phyloP scores from a whole-genome alignment of 176 grass and related monocot species.

The Poa pratensis region DNA sequence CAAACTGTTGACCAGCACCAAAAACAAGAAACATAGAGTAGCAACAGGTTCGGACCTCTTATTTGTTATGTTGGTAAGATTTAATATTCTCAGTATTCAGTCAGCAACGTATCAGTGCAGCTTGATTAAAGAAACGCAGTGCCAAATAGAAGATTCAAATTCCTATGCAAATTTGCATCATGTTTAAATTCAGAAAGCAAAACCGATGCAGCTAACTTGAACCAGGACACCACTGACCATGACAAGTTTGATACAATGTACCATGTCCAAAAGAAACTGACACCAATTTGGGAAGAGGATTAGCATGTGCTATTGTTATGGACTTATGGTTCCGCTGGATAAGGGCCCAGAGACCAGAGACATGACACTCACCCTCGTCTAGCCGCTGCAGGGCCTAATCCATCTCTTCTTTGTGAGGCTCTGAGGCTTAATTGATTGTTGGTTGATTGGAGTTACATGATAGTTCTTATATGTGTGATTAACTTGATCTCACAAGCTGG shows the following conservation, averaged over 20 bases:
- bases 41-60: not conserved
- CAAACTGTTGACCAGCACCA: not conserved
- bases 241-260: not conserved
- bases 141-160: not conserved
- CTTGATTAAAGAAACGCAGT: not conserved
- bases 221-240: not conserved
- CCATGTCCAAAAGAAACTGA: not conserved
- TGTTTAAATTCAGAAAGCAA: constrained; percentile 2
- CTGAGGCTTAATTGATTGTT: not conserved
- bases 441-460: not conserved
- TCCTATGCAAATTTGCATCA: not conserved
- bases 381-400: not conserved
- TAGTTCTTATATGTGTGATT: not conserved
- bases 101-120: not conserved
- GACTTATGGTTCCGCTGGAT: not conserved
- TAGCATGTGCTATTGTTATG: not conserved
- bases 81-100: constrained; percentile 18
- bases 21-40: not conserved
- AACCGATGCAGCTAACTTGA: not conserved
- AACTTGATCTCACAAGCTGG: not conserved
- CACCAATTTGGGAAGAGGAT: not conserved
- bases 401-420: not conserved
- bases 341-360: not conserved
- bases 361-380: not conserved
- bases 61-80: constrained; percentile 35